Evolutionary conservation across 306 rosid species (phyloP), one percentile per base, ranked within the genome.

Genomic region (Echinosophora koreensis): DNA sequence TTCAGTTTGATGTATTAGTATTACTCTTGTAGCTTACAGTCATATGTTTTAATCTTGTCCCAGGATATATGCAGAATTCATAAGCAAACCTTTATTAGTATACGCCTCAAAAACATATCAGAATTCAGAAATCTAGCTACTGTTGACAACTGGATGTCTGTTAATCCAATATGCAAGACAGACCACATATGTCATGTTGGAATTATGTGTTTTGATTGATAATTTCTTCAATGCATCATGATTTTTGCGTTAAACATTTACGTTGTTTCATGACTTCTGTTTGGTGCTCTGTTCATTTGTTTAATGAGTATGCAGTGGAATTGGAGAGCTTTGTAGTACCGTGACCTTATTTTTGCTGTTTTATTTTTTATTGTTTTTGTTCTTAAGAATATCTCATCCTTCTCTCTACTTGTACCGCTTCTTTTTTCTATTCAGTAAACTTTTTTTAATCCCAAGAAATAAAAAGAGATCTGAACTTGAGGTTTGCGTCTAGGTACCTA

Each of bases 31-130:
- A 10, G 7, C 66, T 15, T 41, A n/a, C 65, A 65, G 58, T 65
- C 56, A 44, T 8, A 27, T 55, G 47, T 76, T 35, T 55, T 38
- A 18, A 18, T 76, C 30, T 49, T 41, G 55, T 41, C 44, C 47
- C 39, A 37, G 12, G 13, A 13, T 13, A 28, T 54, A 52, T 9
- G 5, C 17, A 50, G 44, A 37, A 37, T 64, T 66, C 37, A 41
- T 55, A 6, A 66, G 34, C 59, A 65, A 17, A 58, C 56, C 56
- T 44, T 18, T 13, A 50, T 41, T 52, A 38, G 14, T 52, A 28
- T n/a, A 76, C 46, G 66, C 37, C 32, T 69, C 28, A 15, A 52
- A 65, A 52, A 65, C 41, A 54, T 66, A n/a, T 39, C 82, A 61
- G 4, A 44, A 11, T 3, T 44, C 50, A 44, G 50, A 70, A 18